Percentiles rank a stretch among this genome's conserved stretches.
These are phyloP conservation scores for Bruguiera sexangula DNA, from an alignment of 345 rosid species.

Conservation along the genomic window DNA sequence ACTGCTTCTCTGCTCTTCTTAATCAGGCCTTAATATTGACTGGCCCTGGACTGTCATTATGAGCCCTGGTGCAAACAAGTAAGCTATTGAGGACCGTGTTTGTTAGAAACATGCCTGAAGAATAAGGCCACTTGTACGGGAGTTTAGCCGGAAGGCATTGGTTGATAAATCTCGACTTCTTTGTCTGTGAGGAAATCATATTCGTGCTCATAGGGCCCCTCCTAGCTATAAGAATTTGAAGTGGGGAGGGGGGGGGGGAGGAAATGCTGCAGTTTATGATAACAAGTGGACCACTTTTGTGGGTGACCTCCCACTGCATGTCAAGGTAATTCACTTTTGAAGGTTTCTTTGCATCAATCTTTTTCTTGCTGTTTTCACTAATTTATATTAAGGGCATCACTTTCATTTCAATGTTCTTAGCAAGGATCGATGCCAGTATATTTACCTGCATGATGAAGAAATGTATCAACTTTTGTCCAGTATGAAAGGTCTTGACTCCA, in stretches of 20 bases:
- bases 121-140: conserved; percentile 60
- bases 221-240: conserved; percentile 88
- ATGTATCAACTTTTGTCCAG: conserved; percentile 70
- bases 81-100: conserved; percentile 90
- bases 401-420: no score
- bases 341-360: not conserved
- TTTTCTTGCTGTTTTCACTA: not conserved
- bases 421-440: not conserved
- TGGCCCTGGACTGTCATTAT: no score
- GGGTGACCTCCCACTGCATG: conserved; percentile 95
- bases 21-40: no score
- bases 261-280: conserved; percentile 56
- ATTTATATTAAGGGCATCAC: no score
- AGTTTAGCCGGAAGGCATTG: conserved; percentile 38
- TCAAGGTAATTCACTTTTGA: conserved; percentile 53
- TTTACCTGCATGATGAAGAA: conserved; percentile 73
- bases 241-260: conserved; percentile 36
- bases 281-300: conserved; percentile 75
- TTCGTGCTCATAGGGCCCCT: conserved; percentile 92
- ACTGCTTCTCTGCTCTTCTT: no score
- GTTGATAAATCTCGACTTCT: conserved; percentile 7
- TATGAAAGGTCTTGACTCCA: conserved; percentile 50
- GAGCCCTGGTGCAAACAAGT: not conserved
- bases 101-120: conserved; percentile 85
- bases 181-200: conserved; percentile 51